Evolutionary conservation across 176 grass and related monocot genomes (phyloP).

Genomic region (Lolium rigidum): DNA sequence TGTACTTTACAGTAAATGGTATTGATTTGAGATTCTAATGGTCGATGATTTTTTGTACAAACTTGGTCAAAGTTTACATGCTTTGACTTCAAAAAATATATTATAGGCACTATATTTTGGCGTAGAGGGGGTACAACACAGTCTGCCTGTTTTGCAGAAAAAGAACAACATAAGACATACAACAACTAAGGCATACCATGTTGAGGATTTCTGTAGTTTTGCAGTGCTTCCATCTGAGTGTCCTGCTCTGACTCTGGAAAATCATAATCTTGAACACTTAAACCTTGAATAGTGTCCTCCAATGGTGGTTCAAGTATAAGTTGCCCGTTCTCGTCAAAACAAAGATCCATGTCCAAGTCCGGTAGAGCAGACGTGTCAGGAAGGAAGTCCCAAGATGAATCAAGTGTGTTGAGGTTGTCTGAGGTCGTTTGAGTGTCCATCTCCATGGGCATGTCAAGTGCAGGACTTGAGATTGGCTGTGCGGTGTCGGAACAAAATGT

Average conservation of each 20-base stretch:
- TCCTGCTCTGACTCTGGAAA: conserved; percentile 34
- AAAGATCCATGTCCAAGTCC: conserved; percentile 40
- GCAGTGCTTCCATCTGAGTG: conserved; percentile 50
- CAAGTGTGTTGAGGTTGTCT: conserved; percentile 21
- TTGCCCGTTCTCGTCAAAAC: conserved; percentile 31
- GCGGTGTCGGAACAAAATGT: not conserved
- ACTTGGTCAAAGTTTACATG: too few species aligned
- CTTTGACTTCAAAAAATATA: too few species aligned
- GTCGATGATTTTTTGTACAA: too few species aligned
- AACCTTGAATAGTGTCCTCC: conserved; percentile 19
- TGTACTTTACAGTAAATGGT: too few species aligned
- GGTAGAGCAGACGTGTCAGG: conserved; percentile 19
- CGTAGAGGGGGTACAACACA: not conserved
- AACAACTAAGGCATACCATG: conserved; percentile 44
- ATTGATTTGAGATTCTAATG: too few species aligned
- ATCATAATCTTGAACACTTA: conserved; percentile 56
- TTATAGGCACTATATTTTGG: too few species aligned
- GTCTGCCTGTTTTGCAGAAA: not conserved
- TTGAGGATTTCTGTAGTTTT: conserved; percentile 45
- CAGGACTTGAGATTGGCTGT: conserved; percentile 42
- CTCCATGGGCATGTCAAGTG: conserved; percentile 43
- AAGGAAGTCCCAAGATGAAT: conserved; percentile 39
- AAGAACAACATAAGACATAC: not conserved
- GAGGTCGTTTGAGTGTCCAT: conserved; percentile 40
- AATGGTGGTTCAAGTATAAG: conserved; percentile 28